Evolutionary conservation across 1,284 basidiomycete species (phyloP), one percentile per base, ranked within the genome.

Genomic region (Boletus albobrunnescens): DNA sequence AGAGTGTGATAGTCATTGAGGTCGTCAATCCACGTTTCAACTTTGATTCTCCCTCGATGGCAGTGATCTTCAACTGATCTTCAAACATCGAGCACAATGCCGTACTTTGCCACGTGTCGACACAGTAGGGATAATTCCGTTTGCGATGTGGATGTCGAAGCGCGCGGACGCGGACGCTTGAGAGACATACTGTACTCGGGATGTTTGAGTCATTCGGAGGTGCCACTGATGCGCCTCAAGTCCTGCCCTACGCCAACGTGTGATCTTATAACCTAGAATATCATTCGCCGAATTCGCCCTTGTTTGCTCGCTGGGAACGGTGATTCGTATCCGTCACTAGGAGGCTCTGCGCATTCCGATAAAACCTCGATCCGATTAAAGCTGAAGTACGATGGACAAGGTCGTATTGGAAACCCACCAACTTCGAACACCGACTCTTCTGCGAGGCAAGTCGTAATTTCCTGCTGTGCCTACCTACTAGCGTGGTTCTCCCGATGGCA

Each of bases 41-140:
- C 30, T 63, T 65, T 53, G 44, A 44, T 59, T 59, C 47, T 35
- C 58, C 49, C 45, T 44, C 57, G 33, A 56, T 45, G 44, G 59
- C 24, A 65, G 57, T 58, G 56, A 61, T 61, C 59, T 61, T 62
- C 63, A 53, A 62, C 50, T 53, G 59, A 65, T 64, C 56, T 59
- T 59, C 59, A 50, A 50, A 38, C 39, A 31, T 54, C 47, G 35
- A 41, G 38, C 30, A 13, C 32, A 17, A 37, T 59, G 56, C 56
- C 51, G 56, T 52, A 56, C 40, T 20, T 41, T 4, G 30, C 41
- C 51, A 58, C 54, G 49, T 57, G 61, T 36, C 20, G 10, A 14
- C 35, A 39, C 20, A 30, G 40, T 17, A 31, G 6, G 13, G 19
- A 44, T 30, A 24, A 40, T 52, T 20, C 36, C n/a, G 17, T 28